Base-by-base conservation (phyloP, 2,329 filamentous ascomycete genomes). In the Colletotrichum simmondsii region DNA sequence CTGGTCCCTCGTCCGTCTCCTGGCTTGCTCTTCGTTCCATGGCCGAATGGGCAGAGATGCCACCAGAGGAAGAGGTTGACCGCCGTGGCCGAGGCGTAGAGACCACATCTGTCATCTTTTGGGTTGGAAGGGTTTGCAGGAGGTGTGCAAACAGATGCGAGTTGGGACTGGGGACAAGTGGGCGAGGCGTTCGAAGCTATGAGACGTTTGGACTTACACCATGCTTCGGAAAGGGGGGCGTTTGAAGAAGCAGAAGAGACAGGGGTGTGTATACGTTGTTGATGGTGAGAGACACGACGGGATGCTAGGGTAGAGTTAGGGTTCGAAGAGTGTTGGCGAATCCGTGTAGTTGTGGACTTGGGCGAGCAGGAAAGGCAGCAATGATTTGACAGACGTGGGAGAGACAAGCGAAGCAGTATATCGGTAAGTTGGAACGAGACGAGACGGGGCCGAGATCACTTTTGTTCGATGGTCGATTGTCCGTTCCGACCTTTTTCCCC, bases 1-100 rank as follows among this genome's bases (percentile, higher is more conserved):
- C 62, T 19, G 57, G 62, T 59, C 62, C 52, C 60, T 65, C 53
- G 61, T 69, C 67, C 65, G 67, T 63, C 54, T 71, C 75, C 65
- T 75, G 62, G 59, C 74, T 76, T 53, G 72, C 65, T 68, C 75
- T 75, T 64, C 69, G 65, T 35, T 75, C 74, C 74, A 75, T 75
- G 65, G 54, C 65, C 49, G 72, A 73, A 49, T 66, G 72, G 59
- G 63, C 65, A 59, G 74, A 74, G 59, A 68, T 66, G 30, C 62
- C 72, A 30, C 72, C 74, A 32, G 74, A 72, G 46, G 65, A 75
- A 72, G 74, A 75, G 63, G 69, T 73, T 63, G 72, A 74, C 65
- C 74, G 74, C 62, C 72, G 74, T 22, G 65, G 65, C 32, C 57
- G 66, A 35, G 71, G 56, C 63, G 65, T 73, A 65, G 61, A 73